phyloP scores from a whole-genome alignment of 2,329 filamentous ascomycete genomes.

The Scortechinia acanthostroma region DNA sequence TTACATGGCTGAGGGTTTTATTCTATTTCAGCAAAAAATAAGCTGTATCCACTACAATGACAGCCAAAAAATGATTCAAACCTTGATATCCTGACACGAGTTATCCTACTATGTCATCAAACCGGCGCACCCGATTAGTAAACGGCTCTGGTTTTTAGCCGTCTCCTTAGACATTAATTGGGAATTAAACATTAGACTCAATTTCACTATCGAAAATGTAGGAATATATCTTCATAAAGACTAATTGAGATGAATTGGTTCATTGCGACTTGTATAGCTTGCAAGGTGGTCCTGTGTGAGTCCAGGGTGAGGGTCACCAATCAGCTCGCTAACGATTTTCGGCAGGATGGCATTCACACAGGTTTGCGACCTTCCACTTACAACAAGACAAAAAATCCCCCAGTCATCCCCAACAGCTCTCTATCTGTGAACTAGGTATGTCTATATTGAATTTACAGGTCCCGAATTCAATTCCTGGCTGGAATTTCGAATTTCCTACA shows the following conservation, averaged over 20 bases:
- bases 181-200: no score
- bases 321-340: constrained; percentile 34
- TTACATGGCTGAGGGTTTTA: constrained; percentile 8
- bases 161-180: no score
- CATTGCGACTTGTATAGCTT: no score
- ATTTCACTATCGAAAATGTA: no score
- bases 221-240: no score
- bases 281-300: constrained; percentile 15
- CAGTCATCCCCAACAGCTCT: constrained; percentile 20
- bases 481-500: neutral
- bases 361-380: constrained; percentile 20
- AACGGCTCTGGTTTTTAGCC: no score
- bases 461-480: neutral
- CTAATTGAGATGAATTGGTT: no score
- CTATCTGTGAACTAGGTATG: constrained; percentile 22
- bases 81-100: constrained; percentile 26
- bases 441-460: constrained; percentile 5
- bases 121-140: no score
- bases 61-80: constrained; percentile 30
- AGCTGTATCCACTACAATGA: constrained; percentile 28
- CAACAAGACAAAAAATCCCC: constrained; percentile 23
- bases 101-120: no score
- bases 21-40: constrained; percentile 13
- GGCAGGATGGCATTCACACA: constrained; percentile 26
- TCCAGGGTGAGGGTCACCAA: no score